Base-by-base conservation (phyloP, 1,284 basidiomycete species). In the Xerocomus nothofagi region DNA sequence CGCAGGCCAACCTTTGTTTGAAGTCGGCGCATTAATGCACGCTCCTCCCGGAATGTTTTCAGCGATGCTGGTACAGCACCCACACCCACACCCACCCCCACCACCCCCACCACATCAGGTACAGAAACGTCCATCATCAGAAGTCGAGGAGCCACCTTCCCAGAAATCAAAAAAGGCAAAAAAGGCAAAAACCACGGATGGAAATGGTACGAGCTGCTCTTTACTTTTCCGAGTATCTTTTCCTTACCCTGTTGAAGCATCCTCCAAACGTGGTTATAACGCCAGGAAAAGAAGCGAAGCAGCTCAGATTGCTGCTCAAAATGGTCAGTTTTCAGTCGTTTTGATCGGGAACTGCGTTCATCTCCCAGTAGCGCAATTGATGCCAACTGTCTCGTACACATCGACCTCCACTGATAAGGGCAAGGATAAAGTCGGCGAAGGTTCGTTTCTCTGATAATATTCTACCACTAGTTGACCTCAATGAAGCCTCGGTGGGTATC, bases 241-340 rank as follows among this genome's bases (percentile, higher is more conserved):
- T 56, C 47, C 53, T 60, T 43, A 61, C 53, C 41, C 50, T 44
- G 55, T 39, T 54, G 23, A 58, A 71, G 79, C 69, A 31, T 63
- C 74, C 44, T 80, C 81, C 32, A 81, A 81, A 66, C 78, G 84
- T 56, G 82, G 81, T 37, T 82, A 81, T 58, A 82, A 75, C 53
- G 71, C 80, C 50, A 85, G 82, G 72, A 87, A 86, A 66, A 81
- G 84, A 53, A 81, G 67, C 49, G 85, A 87, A 52, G 79, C 80
- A 20, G 81, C 79, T 1, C 77, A 81, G 57, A 78, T 79, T 59
- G 73, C 74, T 47, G 76, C 77, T 42, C 76, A 79, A 58, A 79
- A 78, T 58, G 81, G 82, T 85, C 62, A 55, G 73, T 66, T 32
- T 34, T 50, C 49, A 21, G 54, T 59, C 39, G 51, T 54, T 54